Conservation (phyloP, 768 basidiomycete species). For the Boletellus ananiceps region DNA sequence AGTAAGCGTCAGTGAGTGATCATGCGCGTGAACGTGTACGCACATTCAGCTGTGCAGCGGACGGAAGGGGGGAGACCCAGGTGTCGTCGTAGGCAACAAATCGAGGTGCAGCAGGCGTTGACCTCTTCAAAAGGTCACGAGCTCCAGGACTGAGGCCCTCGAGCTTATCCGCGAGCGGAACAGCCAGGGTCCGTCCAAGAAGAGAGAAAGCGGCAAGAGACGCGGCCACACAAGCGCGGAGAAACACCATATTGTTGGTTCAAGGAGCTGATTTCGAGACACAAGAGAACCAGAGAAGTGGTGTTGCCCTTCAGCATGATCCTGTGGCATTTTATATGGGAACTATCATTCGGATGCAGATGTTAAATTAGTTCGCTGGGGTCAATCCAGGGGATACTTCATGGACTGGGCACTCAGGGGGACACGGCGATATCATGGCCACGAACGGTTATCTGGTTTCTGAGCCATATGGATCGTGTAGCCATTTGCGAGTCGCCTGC, state of each 20-base stretch:
- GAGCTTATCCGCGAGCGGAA: constrained; percentile 12
- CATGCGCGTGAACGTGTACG: not conserved
- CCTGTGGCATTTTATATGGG: not conserved
- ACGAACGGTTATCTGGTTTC: not conserved
- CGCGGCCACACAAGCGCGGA: not conserved
- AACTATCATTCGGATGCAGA: not conserved
- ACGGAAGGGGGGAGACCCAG: constrained; percentile 42
- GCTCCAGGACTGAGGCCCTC: constrained; percentile 10
- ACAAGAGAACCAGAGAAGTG: not conserved
- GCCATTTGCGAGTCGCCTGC: not conserved
- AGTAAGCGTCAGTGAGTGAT: not conserved
- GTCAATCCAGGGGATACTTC: not conserved
- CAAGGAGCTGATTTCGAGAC: not conserved
- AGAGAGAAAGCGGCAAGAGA: not conserved
- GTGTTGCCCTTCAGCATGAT: not conserved
- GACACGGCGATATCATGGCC: not conserved
- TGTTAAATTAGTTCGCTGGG: not conserved
- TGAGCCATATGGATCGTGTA: not conserved
- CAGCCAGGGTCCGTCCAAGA: constrained; percentile 1
- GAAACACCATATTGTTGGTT: constrained; percentile 3
- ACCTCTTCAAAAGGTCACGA: constrained; percentile 8
- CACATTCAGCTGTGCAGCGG: constrained; percentile 40
- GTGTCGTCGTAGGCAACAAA: constrained; percentile 38
- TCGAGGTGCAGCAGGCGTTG: constrained; percentile 42
- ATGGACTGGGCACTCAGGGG: not conserved